Evolutionary conservation across 805 yeast genomes (phyloP), one percentile per base, ranked within the genome.

Genomic region (Zygotorulaspora chibaensis): DNA sequence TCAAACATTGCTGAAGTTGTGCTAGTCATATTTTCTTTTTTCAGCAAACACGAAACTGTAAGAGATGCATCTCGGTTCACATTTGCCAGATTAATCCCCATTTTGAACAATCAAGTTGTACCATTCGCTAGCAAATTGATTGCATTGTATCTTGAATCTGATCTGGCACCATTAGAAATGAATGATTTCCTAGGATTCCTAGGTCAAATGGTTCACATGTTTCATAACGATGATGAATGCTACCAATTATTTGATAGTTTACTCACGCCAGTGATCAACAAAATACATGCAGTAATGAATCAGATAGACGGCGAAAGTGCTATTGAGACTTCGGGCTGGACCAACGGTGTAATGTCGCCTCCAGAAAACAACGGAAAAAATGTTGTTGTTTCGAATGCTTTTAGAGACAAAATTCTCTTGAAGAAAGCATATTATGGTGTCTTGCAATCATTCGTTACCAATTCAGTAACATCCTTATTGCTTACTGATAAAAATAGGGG

Each of bases 1-100:
- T 71, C 76, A 44, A 79, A 80, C 53, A 83, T 87, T 6, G 83
- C 96, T 0, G 88, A 87, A 61, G 95, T 86, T 35, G 86, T 87
- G 10, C 64, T 87, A 23, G 89, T 89, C 16, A 86, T 96, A 1
- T 73, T 93, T 52, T 96, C 91, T 50, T 81, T 76, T 47, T 79
- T 89, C 52, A 74, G 81, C 45, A 75, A 77, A 34, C 74, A 73
- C 51, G 88, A 83, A 60, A 72, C 73, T 27, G 79, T 91, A 38
- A 77, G 98, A 61, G 96, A 88, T 54, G 84, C 96, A 3, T 74
- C 91, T 3, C 77, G 96, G 56, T 88, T 86, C 63, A 80, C 96
- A 26, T 83, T 90, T 67, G 87, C 96, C 9, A 77, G 98, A 51
- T 75, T 93, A 54, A 84, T 89, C 44, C 87, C 95, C 17, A 71